These are phyloP conservation scores for Sugiyamaella novakii DNA, from an alignment of 1,139 yeast genomes.

Conservation along the genomic window DNA sequence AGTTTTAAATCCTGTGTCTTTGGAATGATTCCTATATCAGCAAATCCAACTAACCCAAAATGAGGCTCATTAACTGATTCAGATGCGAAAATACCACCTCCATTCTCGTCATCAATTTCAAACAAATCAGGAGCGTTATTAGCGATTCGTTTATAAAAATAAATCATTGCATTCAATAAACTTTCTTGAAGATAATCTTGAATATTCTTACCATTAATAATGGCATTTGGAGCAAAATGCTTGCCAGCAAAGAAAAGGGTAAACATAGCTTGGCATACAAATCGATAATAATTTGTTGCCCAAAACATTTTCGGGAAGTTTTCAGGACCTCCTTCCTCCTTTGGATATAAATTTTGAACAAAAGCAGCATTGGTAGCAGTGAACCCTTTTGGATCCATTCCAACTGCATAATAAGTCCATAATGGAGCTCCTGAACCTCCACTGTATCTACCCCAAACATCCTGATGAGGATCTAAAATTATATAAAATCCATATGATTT, in stretches of 20 bases:
- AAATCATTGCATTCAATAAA: constrained; percentile 55
- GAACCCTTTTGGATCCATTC: constrained; percentile 75
- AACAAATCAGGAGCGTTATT: constrained; percentile 56
- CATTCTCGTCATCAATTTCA: constrained; percentile 31
- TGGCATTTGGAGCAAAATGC: constrained; percentile 66
- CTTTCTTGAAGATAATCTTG: constrained; percentile 72
- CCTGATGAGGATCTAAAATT: constrained; percentile 88
- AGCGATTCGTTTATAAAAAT: constrained; percentile 55
- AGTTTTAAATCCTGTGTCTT: constrained; percentile 39
- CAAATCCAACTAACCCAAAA: constrained; percentile 38
- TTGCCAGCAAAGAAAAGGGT: constrained; percentile 82
- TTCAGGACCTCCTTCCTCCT: constrained; percentile 42
- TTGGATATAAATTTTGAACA: constrained; percentile 56
- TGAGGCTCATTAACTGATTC: constrained; percentile 82
- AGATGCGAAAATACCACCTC: constrained; percentile 58
- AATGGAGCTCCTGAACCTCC: constrained; percentile 98
- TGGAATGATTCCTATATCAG: constrained; percentile 38
- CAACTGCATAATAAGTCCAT: constrained; percentile 97
- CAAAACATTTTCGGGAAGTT: constrained; percentile 83
- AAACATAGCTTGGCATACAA: constrained; percentile 81
- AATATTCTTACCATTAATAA: constrained; percentile 66
- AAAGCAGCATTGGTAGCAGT: constrained; percentile 70
- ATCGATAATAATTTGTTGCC: constrained; percentile 82
- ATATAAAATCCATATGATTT: constrained; percentile 72
- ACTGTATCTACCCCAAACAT: constrained; percentile 85